These are phyloP conservation scores for Hemisphaericaspora lyxosophila DNA, from an alignment of 1,139 yeast species.

Conservation along the genomic window DNA sequence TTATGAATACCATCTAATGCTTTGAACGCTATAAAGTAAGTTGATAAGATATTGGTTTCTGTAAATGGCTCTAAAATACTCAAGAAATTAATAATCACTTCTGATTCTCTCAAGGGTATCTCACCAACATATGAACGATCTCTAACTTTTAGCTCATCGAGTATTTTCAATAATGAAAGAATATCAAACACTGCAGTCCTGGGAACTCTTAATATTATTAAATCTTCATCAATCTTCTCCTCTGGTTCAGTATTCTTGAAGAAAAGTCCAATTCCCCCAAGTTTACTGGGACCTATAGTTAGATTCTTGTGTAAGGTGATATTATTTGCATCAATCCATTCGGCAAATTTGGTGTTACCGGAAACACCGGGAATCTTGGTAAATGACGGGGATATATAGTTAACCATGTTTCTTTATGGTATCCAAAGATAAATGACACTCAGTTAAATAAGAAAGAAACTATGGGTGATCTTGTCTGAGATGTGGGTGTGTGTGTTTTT, in stretches of 20 bases:
- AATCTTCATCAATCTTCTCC: conserved; percentile 14
- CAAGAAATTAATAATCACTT: conserved; percentile 24
- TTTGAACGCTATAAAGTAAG: conserved; percentile 28
- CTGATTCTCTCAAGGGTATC: conserved; percentile 20
- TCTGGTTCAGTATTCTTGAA: conserved; percentile 14
- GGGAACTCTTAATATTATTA: conserved; percentile 40
- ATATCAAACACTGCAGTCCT: conserved; percentile 27
- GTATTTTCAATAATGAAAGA: conserved; percentile 26
- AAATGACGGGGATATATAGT: background rate
- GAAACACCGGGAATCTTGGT: conserved; percentile 8
- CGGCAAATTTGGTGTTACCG: conserved; percentile 11
- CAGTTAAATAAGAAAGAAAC: background rate
- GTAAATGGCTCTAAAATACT: conserved; percentile 21
- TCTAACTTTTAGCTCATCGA: conserved; percentile 21
- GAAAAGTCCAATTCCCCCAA: conserved; percentile 40
- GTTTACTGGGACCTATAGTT: conserved; percentile 21
- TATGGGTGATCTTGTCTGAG: no score
- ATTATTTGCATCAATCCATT: conserved; percentile 10
- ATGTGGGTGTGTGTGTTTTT: no score
- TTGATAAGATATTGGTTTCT: conserved; percentile 33
- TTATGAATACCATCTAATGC: conserved; percentile 13
- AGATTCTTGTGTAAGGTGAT: conserved; percentile 13
- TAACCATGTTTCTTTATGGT: background rate
- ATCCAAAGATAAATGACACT: background rate
- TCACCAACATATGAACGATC: conserved; percentile 12